Percentiles rank a stretch among this genome's conserved stretches.
These are phyloP conservation scores for Solidago caesia DNA, from an alignment of 129 eudicot genomes.

Conservation along the genomic window DNA sequence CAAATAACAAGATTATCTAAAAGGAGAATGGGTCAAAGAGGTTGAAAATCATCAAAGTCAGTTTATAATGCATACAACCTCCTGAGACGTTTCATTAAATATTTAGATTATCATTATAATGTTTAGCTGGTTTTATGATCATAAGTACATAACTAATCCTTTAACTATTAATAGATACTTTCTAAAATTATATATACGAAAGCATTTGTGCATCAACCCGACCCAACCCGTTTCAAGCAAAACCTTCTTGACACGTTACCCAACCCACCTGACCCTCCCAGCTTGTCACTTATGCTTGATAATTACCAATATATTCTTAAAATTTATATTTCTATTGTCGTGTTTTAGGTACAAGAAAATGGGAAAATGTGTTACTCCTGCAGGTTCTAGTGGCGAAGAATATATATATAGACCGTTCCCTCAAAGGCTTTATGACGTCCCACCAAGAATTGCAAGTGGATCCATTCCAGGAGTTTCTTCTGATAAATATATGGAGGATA, in stretches of 20 bases:
- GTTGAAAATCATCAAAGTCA: neutral
- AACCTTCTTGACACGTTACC: neutral
- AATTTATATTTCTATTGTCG: neutral
- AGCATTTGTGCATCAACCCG: neutral
- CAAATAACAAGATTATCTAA: neutral
- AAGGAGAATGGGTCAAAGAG: neutral
- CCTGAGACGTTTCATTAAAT: neutral
- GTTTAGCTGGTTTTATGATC: neutral
- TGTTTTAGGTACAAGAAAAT: conserved; percentile 36
- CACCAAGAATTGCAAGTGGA: conserved; percentile 32
- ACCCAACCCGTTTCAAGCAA: neutral
- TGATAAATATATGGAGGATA: conserved; percentile 26
- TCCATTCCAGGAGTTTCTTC: conserved; percentile 32
- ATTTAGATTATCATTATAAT: neutral
- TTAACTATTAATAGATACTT: neutral
- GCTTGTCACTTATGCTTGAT: neutral
- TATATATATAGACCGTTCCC: conserved; percentile 25
- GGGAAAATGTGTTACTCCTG: conserved; percentile 31
- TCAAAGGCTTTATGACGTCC: conserved; percentile 28
- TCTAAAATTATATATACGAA: neutral
- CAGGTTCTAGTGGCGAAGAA: conserved; percentile 10
- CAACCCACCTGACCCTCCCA: neutral
- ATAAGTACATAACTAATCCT: neutral
- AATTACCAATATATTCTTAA: neutral
- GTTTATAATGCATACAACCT: neutral